phyloP scores from a whole-genome alignment of 805 yeast genomes.

The Pichia eremophila region DNA sequence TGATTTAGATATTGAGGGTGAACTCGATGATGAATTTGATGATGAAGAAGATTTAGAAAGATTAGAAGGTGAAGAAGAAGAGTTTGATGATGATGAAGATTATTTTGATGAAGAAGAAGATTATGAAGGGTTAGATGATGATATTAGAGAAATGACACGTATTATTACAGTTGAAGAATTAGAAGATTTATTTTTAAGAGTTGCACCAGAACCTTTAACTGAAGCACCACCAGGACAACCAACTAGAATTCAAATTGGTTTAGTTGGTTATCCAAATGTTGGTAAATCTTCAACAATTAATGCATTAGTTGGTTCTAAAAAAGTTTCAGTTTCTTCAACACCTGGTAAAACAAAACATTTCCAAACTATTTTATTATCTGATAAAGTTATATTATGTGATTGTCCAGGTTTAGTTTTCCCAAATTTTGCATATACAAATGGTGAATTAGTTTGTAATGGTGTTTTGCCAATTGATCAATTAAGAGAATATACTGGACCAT shows the following conservation, averaged over 20 bases:
- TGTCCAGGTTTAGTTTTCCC: slow-evolving; percentile 99
- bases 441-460: slow-evolving; percentile 95
- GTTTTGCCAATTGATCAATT: slow-evolving; percentile 97
- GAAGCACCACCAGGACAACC: slow-evolving; percentile 45
- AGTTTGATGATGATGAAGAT: slow-evolving; percentile 17
- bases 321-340: slow-evolving; percentile 95
- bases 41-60: slow-evolving; percentile 6
- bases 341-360: slow-evolving; percentile 99
- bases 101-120: slow-evolving; percentile 17
- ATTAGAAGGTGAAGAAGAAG: slow-evolving; percentile 14
- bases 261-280: slow-evolving; percentile 96
- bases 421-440: slow-evolving; percentile 91
- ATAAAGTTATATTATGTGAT: slow-evolving; percentile 82
- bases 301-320: slow-evolving; percentile 91
- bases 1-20: slow-evolving; percentile 14
- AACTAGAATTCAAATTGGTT: slow-evolving; percentile 73
- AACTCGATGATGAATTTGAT: slow-evolving; percentile 13
- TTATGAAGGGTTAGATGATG: slow-evolving; percentile 13
- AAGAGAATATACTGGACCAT: slow-evolving; percentile 85
- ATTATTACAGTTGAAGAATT: slow-evolving; percentile 78
- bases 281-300: slow-evolving; percentile 86
- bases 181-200: slow-evolving; percentile 65
- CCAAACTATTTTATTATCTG: slow-evolving; percentile 85
- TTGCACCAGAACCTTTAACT: slow-evolving; percentile 63
- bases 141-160: slow-evolving; percentile 42